Evolutionary conservation across 1,139 yeast genomes (phyloP).

Genomic region (Debaryomyces sp.): DNA sequence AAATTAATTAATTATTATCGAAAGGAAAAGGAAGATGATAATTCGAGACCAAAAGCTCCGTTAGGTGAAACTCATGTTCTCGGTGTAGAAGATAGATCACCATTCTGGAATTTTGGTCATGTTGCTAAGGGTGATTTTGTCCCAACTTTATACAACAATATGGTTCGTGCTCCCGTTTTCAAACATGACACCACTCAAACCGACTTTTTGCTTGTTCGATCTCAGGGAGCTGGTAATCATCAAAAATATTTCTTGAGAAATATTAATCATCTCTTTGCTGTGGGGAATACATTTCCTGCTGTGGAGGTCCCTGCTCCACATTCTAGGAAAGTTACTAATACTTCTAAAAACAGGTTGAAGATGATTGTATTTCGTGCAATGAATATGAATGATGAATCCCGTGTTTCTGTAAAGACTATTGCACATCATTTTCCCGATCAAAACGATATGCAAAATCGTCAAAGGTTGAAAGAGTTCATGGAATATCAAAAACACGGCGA

Average conservation of each 20-base stretch:
- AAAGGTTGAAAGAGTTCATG: conserved; percentile 95
- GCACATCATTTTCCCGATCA: conserved; percentile 95
- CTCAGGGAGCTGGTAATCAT: conserved; percentile 77
- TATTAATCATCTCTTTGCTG: conserved; percentile 75
- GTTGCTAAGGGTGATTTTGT: conserved; percentile 94
- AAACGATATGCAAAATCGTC: conserved; percentile 96
- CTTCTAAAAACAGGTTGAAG: conserved; percentile 85
- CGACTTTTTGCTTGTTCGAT: conserved; percentile 79
- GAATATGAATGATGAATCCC: conserved; percentile 71
- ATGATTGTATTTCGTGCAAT: conserved; percentile 92
- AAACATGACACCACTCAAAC: conserved; percentile 78
- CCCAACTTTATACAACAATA: conserved; percentile 89
- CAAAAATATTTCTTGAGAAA: conserved; percentile 57
- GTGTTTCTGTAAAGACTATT: conserved; percentile 85
- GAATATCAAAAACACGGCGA: conserved; percentile 94
- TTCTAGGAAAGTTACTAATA: conserved; percentile 92
- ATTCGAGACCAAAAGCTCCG: conserved; percentile 81
- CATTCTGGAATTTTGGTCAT: conserved; percentile 98
- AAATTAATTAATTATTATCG: conserved; percentile 92
- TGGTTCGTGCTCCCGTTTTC: conserved; percentile 92
- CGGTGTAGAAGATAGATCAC: conserved; percentile 93
- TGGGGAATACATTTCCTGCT: conserved; percentile 93
- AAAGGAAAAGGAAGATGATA: conserved; percentile 79
- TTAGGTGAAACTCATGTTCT: conserved; percentile 95
- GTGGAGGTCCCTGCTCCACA: conserved; percentile 98